Evolutionary conservation across 139 green algal species (phyloP), one percentile per base, ranked within the genome.

Genomic region (Chlamydomonas applanata): DNA sequence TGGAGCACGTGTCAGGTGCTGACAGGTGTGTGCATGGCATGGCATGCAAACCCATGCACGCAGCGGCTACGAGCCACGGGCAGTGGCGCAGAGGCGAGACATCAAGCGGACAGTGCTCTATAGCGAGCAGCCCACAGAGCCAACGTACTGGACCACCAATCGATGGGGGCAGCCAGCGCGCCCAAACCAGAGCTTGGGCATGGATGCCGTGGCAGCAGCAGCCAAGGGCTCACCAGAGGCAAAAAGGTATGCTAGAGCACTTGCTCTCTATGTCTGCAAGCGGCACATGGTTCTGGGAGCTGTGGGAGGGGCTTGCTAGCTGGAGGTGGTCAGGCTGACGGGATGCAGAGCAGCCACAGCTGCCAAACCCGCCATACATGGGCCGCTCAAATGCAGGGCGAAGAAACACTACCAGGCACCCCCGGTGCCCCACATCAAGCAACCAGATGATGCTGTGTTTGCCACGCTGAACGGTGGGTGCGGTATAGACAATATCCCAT

Each of bases 121-220:
- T 56, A 22, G 46, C 52, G 69, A 3, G 9, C 20, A 75, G 22
- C 17, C 2, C 33, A 67, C 69, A 54, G 71, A 82, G 24, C 72
- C 76, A 14, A 77, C 80, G 0, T 86, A 86, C 68, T 86, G 80
- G 80, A 79, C 71, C 53, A 75, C 72, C 36, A 86, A 86, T 45
- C 71, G 72, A 34, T 86, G 80, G 80, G 80, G 80, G 1, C 35
- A 30, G 16, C 56, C 67, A 14, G 74, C 36, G 3, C 9, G 24
- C 4, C 49, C 57, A n/a, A 61, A 77, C 35, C 57, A 32, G 16
- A 63, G 16, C 35, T 36, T 70, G 24, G 71, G 67, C 67, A 53
- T 36, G 27, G 17, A 20, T 69, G 13, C 25, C 4, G 19, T 59
- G 67, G 16, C 14, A 30, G 4, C 67, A 30, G 4, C 67, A 27